Evolutionary conservation across 768 basidiomycete genomes (phyloP).

Genomic region (Filobasidium floriforme): DNA sequence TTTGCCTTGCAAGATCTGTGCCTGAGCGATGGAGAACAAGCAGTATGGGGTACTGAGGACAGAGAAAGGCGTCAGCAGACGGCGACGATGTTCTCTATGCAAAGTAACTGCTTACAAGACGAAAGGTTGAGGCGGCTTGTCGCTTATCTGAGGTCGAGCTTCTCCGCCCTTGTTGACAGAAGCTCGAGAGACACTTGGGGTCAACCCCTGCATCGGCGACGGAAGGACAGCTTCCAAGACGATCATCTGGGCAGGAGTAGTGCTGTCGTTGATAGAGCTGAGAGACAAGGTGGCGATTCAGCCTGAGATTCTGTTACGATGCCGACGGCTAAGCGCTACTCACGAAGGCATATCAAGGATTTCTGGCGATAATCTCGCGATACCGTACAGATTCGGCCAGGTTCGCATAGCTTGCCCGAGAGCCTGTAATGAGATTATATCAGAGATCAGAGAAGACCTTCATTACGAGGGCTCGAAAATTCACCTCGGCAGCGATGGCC

Average conservation of each 20-base stretch:
- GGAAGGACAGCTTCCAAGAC: constrained; percentile 41
- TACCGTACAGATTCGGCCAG: constrained; percentile 37
- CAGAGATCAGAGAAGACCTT: too few relatives aligned
- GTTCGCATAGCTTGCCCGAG: constrained; percentile 35
- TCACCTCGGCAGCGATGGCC: constrained; percentile 39
- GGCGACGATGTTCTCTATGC: background rate
- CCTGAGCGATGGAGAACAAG: constrained; percentile 42
- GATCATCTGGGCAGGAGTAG: constrained; percentile 42
- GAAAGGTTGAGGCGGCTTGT: constrained; percentile 42
- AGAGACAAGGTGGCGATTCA: background rate
- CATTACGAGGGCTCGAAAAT: background rate
- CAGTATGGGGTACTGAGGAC: constrained; percentile 37
- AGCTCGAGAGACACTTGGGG: constrained; percentile 33
- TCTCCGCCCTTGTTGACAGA: constrained; percentile 31
- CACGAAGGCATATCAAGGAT: constrained; percentile 40
- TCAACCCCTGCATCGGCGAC: constrained; percentile 30
- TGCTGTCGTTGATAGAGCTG: constrained; percentile 34
- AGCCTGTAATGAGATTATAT: constrained; percentile 13
- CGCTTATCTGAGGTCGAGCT: constrained; percentile 25
- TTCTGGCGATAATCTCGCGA: constrained; percentile 40
- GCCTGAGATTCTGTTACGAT: background rate
- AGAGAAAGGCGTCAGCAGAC: background rate
- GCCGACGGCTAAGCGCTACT: too few relatives aligned
- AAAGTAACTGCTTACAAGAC: constrained; percentile 24
- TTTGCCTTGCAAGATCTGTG: constrained; percentile 32